Evolutionary conservation across 805 yeast species (phyloP).

Genomic region (Alloascoidea africana): DNA sequence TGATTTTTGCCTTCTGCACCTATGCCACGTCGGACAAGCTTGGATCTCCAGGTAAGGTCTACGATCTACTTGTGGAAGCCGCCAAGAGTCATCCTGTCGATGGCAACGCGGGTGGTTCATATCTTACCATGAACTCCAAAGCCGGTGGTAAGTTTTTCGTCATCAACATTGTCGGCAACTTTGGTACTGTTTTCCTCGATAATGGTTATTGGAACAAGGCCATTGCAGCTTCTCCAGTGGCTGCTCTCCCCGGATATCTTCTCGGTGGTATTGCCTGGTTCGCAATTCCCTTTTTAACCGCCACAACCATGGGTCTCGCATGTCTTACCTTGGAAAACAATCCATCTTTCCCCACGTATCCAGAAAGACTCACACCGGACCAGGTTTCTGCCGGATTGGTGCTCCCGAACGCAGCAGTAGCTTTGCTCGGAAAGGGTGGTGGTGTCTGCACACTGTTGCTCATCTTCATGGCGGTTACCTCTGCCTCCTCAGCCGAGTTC

Average conservation of each 20-base stretch:
- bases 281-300: slow-evolving; percentile 71
- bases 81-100: slow-evolving; percentile 48
- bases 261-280: slow-evolving; percentile 87
- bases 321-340: slow-evolving; percentile 57
- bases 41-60: slow-evolving; percentile 75
- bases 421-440: slow-evolving; percentile 77
- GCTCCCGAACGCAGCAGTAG: slow-evolving; percentile 61
- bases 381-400: slow-evolving; percentile 69
- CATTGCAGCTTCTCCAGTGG: slow-evolving; percentile 69
- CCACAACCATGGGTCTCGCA: slow-evolving; percentile 81
- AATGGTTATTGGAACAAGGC: slow-evolving; percentile 86
- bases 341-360: slow-evolving; percentile 71
- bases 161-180: slow-evolving; percentile 78
- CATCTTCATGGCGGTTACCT: slow-evolving; percentile 85
- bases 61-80: slow-evolving; percentile 51
- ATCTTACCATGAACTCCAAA: slow-evolving; percentile 73
- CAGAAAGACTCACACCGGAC: slow-evolving; percentile 42
- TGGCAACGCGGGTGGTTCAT: slow-evolving; percentile 80
- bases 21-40: slow-evolving; percentile 53
- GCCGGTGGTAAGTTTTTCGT: slow-evolving; percentile 85
- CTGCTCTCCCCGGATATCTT: slow-evolving; percentile 78
- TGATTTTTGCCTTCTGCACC: slow-evolving; percentile 69
- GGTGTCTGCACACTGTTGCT: slow-evolving; percentile 69
- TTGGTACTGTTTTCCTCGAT: slow-evolving; percentile 79
- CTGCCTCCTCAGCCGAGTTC: slow-evolving; percentile 85